Percentiles rank a stretch among this genome's conserved stretches.
These are phyloP conservation scores for Fusarium veterinarium DNA, from an alignment of 2,329 filamentous ascomycete genomes.

Conservation along the genomic window DNA sequence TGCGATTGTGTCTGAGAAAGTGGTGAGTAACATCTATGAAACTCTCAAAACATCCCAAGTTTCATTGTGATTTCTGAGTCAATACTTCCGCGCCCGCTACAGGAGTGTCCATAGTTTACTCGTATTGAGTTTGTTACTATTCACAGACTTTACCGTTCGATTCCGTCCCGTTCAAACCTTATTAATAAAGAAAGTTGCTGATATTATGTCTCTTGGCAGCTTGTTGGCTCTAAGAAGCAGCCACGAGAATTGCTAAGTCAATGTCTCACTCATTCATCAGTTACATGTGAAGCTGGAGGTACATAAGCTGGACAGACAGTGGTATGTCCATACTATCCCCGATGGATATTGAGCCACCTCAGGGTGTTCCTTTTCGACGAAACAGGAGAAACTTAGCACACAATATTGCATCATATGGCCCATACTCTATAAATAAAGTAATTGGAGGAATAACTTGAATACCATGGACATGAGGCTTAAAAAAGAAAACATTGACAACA, in stretches of 20 bases:
- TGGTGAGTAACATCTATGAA: neutral
- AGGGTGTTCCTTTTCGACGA: neutral
- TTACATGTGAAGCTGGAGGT: neutral
- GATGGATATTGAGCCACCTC: neutral
- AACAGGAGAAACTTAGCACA: neutral
- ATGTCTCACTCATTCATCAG: neutral
- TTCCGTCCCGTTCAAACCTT: slow-evolving; percentile 8
- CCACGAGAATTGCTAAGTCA: neutral
- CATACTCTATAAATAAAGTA: neutral
- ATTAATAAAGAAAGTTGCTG: neutral
- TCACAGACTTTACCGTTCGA: slow-evolving; percentile 1
- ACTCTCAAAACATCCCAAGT: neutral
- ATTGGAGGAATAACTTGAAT: neutral
- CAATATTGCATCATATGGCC: neutral
- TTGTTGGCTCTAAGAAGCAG: neutral
- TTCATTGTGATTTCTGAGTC: neutral
- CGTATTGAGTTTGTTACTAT: neutral
- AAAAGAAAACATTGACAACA: slow-evolving; percentile 9
- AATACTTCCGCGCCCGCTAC: neutral
- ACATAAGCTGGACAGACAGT: neutral
- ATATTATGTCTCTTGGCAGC: neutral
- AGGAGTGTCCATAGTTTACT: neutral
- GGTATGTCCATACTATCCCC: neutral
- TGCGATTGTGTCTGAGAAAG: neutral
- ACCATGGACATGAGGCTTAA: neutral